These are phyloP conservation scores for Chrysoporthe puriensis DNA, from an alignment of 2,329 filamentous ascomycete genomes.

Conservation along the genomic window DNA sequence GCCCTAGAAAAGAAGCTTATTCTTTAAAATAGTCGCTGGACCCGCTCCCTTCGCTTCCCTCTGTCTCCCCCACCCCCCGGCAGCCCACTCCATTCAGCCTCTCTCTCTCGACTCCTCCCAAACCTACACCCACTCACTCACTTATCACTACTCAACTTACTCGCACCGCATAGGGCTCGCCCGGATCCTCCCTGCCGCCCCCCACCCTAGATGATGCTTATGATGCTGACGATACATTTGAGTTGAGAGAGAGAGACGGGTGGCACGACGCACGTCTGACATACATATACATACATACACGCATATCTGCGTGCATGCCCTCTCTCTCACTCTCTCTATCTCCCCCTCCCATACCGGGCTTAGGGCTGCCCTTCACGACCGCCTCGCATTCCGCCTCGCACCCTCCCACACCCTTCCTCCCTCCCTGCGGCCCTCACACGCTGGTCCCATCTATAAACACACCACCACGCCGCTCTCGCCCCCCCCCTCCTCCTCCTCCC, in stretches of 20 bases:
- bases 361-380: background rate
- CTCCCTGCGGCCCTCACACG: background rate
- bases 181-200: background rate
- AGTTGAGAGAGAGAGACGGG: too few relatives aligned
- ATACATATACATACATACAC: background rate
- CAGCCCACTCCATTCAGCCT: background rate
- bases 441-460: background rate
- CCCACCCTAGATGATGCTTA: background rate
- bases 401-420: background rate
- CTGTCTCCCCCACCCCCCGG: background rate
- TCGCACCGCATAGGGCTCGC: too few relatives aligned
- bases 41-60: background rate
- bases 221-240: background rate
- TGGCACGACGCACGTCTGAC: background rate
- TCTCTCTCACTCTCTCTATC: too few relatives aligned
- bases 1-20: constrained; percentile 1
- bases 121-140: background rate
- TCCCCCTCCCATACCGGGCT: too few relatives aligned
- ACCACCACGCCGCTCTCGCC: background rate
- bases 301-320: background rate
- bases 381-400: background rate
- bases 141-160: too few relatives aligned
- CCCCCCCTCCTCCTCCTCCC: too few relatives aligned
- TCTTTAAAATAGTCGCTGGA: constrained; percentile 4
- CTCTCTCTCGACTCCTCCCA: background rate